A percentile compares a stretch with the other conserved stretches of the same genome.
phyloP scores from a whole-genome alignment of 768 basidiomycete genomes.

The Suillus paluster region DNA sequence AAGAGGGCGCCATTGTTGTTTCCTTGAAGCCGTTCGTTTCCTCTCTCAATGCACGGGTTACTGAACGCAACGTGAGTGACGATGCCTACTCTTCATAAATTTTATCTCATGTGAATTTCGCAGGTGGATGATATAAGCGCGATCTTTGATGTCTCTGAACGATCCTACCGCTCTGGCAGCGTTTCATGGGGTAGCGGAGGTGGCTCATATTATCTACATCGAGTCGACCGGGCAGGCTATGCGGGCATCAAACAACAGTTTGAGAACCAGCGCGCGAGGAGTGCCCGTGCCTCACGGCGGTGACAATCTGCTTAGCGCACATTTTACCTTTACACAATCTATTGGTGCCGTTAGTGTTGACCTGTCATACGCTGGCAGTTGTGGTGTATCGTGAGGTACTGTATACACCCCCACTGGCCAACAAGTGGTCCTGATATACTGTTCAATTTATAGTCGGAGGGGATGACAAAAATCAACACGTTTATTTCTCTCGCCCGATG shows the following conservation, averaged over 20 bases:
- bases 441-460: not conserved
- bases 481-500: not conserved
- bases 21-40: conserved; percentile 87
- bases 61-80: conserved; percentile 75
- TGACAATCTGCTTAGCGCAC: conserved; percentile 11
- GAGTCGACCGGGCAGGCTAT: conserved; percentile 76
- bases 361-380: not conserved
- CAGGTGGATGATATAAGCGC: conserved; percentile 80
- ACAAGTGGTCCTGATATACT: not conserved
- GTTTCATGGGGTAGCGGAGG: conserved; percentile 82
- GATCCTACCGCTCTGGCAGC: conserved; percentile 67
- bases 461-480: not conserved
- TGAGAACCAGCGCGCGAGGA: conserved; percentile 49
- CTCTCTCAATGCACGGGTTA: conserved; percentile 70
- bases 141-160: conserved; percentile 79
- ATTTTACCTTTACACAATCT: not conserved
- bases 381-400: not conserved
- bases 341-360: not conserved
- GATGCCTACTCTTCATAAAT: not conserved
- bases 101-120: conserved; percentile 8
- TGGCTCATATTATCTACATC: conserved; percentile 76
- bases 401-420: too few species aligned
- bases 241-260: conserved; percentile 60
- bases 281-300: conserved; percentile 26
- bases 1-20: conserved; percentile 89